Evolutionary conservation across 2,329 filamentous ascomycete species (phyloP).

Genomic region (Fusarium virguliforme): DNA sequence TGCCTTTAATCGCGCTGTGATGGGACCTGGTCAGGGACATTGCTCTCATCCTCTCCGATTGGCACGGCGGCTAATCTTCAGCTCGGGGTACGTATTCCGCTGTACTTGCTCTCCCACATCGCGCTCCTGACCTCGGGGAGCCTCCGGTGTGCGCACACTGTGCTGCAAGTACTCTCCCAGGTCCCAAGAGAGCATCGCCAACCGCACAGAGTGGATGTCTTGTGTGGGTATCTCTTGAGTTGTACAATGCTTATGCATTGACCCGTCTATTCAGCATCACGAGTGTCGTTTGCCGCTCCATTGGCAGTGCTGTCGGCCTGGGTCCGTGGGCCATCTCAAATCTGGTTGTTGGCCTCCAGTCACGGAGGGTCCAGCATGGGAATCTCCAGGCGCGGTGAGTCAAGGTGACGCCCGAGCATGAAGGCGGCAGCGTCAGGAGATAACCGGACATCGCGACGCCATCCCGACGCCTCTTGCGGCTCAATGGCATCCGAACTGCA

Average conservation of each 20-base stretch:
- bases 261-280: slow-evolving; percentile 19
- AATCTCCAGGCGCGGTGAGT: slow-evolving; percentile 1
- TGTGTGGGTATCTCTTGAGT: slow-evolving; percentile 29
- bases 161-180: not conserved
- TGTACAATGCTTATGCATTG: slow-evolving; percentile 25
- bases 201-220: not conserved
- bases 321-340: slow-evolving; percentile 22
- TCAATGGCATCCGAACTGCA: slow-evolving; percentile 21
- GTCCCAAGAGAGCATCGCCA: slow-evolving; percentile 2
- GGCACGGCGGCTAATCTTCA: slow-evolving; percentile 27
- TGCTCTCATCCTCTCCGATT: slow-evolving; percentile 23
- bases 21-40: slow-evolving; percentile 14
- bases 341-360: slow-evolving; percentile 1
- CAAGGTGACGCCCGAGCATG: slow-evolving; percentile 5
- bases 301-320: slow-evolving; percentile 26
- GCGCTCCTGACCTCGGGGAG: slow-evolving; percentile 10
- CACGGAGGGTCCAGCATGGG: not conserved
- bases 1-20: slow-evolving; percentile 21
- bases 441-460: slow-evolving; percentile 27
- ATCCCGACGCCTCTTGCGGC: slow-evolving; percentile 19
- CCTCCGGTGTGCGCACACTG: slow-evolving; percentile 2
- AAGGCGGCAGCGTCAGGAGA: slow-evolving; percentile 27
- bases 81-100: slow-evolving; percentile 2
- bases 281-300: slow-evolving; percentile 20
- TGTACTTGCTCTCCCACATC: not conserved